Evolutionary conservation across 169 alveolate genomes (phyloP).

Genomic region (Plasmodium inui): DNA sequence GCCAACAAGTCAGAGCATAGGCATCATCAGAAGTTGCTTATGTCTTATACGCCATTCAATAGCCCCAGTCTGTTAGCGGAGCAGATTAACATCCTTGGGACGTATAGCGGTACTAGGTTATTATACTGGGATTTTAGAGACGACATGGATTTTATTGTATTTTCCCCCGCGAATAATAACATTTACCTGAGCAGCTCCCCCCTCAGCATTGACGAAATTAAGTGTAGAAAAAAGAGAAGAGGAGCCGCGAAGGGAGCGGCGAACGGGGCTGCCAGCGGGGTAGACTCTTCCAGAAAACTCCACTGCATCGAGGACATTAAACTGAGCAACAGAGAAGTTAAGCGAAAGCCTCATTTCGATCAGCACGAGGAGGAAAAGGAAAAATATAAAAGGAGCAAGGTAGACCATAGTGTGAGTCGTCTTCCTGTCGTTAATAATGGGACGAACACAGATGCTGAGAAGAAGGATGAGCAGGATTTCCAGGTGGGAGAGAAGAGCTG

Average conservation of each 20-base stretch:
- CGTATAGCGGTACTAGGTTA: slow-evolving; percentile 88
- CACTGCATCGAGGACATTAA: slow-evolving; percentile 34
- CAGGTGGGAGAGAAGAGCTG: neutral
- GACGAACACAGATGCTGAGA: neutral
- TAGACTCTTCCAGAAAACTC: neutral
- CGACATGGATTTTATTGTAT: slow-evolving; percentile 86
- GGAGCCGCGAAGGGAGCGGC: neutral
- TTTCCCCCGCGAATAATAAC: slow-evolving; percentile 81
- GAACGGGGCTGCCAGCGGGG: neutral
- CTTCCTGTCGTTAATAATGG: neutral
- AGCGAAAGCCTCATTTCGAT: slow-evolving; percentile 20
- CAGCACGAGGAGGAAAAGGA: slow-evolving; percentile 4
- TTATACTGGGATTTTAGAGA: slow-evolving; percentile 90
- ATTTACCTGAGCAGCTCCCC: slow-evolving; percentile 80
- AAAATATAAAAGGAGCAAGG: neutral
- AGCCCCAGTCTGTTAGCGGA: slow-evolving; percentile 90
- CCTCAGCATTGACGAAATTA: slow-evolving; percentile 44
- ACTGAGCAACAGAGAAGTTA: slow-evolving; percentile 21
- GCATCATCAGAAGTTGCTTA: slow-evolving; percentile 90
- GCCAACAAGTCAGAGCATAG: slow-evolving; percentile 89
- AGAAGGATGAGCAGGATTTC: neutral
- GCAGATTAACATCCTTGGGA: slow-evolving; percentile 89
- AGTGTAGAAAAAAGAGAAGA: slow-evolving; percentile 18
- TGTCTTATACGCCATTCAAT: slow-evolving; percentile 91
- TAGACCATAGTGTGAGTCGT: neutral